Conservation (phyloP, 305 asterid genomes). For the Fraxinus sp. region DNA sequence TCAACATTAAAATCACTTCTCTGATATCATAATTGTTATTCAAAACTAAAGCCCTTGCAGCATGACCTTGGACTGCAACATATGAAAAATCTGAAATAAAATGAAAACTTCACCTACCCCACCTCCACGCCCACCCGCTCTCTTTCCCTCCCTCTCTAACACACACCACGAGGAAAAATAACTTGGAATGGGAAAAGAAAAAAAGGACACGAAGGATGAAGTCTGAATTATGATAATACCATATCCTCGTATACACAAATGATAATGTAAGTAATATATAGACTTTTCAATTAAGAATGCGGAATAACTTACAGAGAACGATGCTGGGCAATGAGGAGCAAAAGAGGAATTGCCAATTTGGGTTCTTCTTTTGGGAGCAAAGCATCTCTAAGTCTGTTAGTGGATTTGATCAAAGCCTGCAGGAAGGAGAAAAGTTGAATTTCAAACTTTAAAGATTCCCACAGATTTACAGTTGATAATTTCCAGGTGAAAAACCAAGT, state of each 20-base stretch:
- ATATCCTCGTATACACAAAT: background rate
- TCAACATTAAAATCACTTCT: conserved; percentile 16
- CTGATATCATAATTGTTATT: conserved; percentile 1
- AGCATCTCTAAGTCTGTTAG: conserved; percentile 90
- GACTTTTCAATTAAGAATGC: background rate
- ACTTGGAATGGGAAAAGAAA: background rate
- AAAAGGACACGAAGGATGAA: background rate
- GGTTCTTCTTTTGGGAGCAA: conserved; percentile 92
- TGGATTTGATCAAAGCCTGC: conserved; percentile 96
- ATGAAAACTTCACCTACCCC: background rate
- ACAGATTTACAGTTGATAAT: background rate
- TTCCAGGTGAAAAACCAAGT: conserved; percentile 3
- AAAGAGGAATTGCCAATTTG: conserved; percentile 91
- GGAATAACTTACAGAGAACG: conserved; percentile 76
- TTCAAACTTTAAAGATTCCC: conserved; percentile 15
- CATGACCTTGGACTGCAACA: background rate
- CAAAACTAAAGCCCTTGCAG: conserved; percentile 3
- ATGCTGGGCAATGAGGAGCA: conserved; percentile 94
- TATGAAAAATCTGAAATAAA: background rate
- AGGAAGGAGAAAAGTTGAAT: conserved; percentile 19
- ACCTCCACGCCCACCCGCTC: background rate
- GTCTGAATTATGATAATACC: conserved; percentile 1
- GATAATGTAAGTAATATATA: background rate
- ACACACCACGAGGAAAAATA: background rate
- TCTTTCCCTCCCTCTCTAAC: background rate